Evolutionary conservation across 2,329 filamentous ascomycete genomes (phyloP), one percentile per base, ranked within the genome.

Genomic region (Monosporascus sp.): DNA sequence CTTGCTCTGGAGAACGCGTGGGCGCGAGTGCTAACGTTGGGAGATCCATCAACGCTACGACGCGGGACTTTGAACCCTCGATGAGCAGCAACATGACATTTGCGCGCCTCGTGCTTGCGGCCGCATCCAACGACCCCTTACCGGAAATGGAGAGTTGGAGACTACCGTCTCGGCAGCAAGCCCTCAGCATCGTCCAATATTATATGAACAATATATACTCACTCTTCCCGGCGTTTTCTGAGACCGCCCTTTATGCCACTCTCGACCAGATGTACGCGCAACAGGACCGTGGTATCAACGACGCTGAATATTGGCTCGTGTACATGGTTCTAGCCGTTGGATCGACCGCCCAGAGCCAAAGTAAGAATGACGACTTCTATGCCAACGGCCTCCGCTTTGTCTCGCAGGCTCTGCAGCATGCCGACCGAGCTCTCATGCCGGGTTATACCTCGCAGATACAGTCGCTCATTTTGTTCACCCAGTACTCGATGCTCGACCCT

Each of bases 1-100:
- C 3, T 41, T 47, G 14, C 24, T 49, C 51, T 46, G 35, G 22
- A 38, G 16, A 37, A 7, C 3, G n/a, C 46, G 48, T 37, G 35
- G 37, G 41, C 24, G 48, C 41, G 48, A 48, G 56, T 58, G 58
- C 55, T 59, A 45, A 54, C 37, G 17, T 37, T 43, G 48, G 17
- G 63, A 94, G 91, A 52, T 91, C 93, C 5, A 90, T 99, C 65
- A 96, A 96, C 74, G 92, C 94, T 27, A 97, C 92, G 0, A 93
- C 92, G 1, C 82, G 91, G 65, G 94, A 97, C 70, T 97, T 97
- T 66, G 91, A 96, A 68, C 88, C 91, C 8, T 91, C 92, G 54
- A 86, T 88, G 31, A 88, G 85, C 20, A 46, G 43, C 55, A 91
- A 90, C 64, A 95, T 96, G 81, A 96, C 91, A 0, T 97, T 97